Conservation (phyloP, 225 moss, liverwort and hornwort species). For the Physcomitrium patens region DNA sequence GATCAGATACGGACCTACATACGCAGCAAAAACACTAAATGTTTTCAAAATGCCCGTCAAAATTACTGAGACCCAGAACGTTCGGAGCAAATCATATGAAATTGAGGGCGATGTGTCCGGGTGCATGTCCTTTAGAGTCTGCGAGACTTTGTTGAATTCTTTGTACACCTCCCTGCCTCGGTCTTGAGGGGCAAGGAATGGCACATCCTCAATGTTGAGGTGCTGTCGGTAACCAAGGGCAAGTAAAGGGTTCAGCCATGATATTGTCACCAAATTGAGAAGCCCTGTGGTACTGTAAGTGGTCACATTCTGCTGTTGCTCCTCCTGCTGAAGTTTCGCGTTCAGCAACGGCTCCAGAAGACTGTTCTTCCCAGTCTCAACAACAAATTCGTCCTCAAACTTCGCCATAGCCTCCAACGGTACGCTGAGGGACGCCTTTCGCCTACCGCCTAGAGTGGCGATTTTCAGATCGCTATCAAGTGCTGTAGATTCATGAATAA, state of each 20-base stretch:
- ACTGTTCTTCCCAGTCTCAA: background rate
- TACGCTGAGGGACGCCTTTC: background rate
- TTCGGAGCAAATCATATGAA: constrained; percentile 19
- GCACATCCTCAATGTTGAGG: constrained; percentile 39
- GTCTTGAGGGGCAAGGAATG: constrained; percentile 31
- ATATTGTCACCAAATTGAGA: constrained; percentile 32
- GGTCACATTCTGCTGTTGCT: background rate
- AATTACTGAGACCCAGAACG: constrained; percentile 28
- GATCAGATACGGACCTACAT: constrained; percentile 48
- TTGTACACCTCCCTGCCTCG: constrained; percentile 22
- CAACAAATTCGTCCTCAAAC: background rate
- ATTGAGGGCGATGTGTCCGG: constrained; percentile 21
- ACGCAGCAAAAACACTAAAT: constrained; percentile 28
- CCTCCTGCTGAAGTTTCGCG: background rate
- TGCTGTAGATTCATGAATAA: background rate
- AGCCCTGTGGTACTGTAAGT: constrained; percentile 29
- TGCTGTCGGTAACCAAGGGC: constrained; percentile 34
- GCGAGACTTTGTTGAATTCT: constrained; percentile 26
- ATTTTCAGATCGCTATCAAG: background rate
- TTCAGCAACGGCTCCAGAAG: constrained; percentile 33
- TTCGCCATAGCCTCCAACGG: background rate
- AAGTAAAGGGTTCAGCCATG: constrained; percentile 43
- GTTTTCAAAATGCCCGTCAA: constrained; percentile 10
- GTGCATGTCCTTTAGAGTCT: background rate
- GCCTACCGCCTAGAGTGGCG: background rate